Base-by-base conservation (phyloP, 352 stramenopile genomes). In the Pythium guiyangense region DNA sequence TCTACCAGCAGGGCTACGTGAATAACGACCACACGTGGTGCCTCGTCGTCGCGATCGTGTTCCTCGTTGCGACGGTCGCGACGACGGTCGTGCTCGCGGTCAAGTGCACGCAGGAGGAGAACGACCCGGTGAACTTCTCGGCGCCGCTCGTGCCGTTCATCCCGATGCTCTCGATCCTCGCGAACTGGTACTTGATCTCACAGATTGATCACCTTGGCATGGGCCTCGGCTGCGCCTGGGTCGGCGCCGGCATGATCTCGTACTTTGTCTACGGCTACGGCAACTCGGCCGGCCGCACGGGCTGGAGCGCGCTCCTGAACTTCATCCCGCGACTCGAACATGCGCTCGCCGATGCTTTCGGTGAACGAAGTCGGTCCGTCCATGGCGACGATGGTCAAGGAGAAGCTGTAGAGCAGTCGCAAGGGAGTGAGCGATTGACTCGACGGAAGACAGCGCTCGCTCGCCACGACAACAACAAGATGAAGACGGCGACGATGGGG, bases 251-350 rank as follows among this genome's bases (percentile, higher is more conserved):
- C 12, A 71, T 88, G 8, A 12, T 93, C 5, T 88, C 83, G 56
- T 91, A 93, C 68, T 87, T 90, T 42, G 64, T 71, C 12, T 93
- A 93, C 59, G 83, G 83, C 52, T 93, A 88, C 67, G 63, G 63
- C 51, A 72, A 86, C 69, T 79, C 76, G 25, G 76, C 75, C 4
- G 79, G 78, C 34, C 80, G 78, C 57, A 79, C 71, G 1, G 78
- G 73, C 17, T 92, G 82, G 82, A 76, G 67, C 49, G 55, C 68
- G 35, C 56, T 89, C 45, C 52, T 91, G 35, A 71, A 74, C 35
- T 74, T 70, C 35, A 56, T 85, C 17, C 75, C 78, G 14, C 34
- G 67, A 80, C 47, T 80, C 73, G 57, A 59, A 56, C 11, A 53
- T 79, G 62, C 70, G 68, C 27, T 78, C 68, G 46, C 76, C 78